Conservation (phyloP, 306 rosid species). For the Sophora flavescens region DNA sequence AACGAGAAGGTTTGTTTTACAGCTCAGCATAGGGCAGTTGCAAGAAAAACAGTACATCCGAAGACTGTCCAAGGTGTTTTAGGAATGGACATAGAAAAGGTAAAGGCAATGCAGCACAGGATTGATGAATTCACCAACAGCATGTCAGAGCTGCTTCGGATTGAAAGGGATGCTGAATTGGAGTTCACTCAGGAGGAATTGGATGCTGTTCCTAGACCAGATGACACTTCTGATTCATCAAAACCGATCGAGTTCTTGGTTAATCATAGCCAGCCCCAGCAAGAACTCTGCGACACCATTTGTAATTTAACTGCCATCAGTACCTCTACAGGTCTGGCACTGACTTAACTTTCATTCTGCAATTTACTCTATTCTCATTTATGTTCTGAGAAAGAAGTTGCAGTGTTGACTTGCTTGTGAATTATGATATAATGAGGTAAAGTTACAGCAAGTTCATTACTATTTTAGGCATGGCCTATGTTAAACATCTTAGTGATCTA, state of each 20-base stretch:
- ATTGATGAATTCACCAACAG: constrained; percentile 64
- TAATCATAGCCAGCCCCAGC: constrained; percentile 81
- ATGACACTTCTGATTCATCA: constrained; percentile 59
- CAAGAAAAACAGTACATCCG: constrained; percentile 59
- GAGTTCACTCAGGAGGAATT: constrained; percentile 89
- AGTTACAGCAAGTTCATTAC: constrained; percentile 6
- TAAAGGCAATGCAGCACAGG: constrained; percentile 66
- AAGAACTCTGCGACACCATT: constrained; percentile 87
- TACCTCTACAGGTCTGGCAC: constrained; percentile 57
- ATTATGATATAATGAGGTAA: background rate
- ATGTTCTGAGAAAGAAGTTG: constrained; percentile 33
- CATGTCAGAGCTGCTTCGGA: constrained; percentile 75
- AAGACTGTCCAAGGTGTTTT: constrained; percentile 64
- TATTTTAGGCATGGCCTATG: background rate
- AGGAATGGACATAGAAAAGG: constrained; percentile 73
- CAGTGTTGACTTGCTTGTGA: constrained; percentile 28
- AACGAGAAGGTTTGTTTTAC: constrained; percentile 51
- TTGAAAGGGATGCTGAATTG: constrained; percentile 87
- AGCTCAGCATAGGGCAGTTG: constrained; percentile 76
- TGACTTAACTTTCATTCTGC: constrained; percentile 7
- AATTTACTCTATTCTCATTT: constrained; percentile 12
- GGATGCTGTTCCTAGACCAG: constrained; percentile 83
- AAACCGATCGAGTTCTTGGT: constrained; percentile 85
- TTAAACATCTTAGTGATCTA: constrained; percentile 10
- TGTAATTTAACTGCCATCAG: constrained; percentile 80